Conservation (phyloP, 371 early-diverging fungal genomes). For the Mucor lusitanicus region DNA sequence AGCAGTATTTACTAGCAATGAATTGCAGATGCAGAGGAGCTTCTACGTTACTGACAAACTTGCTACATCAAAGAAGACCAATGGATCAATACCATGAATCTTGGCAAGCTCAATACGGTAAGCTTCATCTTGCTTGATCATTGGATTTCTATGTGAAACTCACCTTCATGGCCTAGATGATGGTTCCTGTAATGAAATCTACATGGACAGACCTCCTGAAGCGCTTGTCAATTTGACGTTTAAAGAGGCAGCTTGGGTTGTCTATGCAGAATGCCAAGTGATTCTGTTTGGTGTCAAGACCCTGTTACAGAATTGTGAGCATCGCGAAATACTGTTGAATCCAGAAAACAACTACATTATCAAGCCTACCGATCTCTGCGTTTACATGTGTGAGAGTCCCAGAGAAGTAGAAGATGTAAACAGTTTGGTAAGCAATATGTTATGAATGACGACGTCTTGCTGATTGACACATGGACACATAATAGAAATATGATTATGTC, state of each 20-base stretch:
- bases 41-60: conserved; percentile 68
- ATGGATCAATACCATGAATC: conserved; percentile 62
- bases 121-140: not conserved
- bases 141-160: not conserved
- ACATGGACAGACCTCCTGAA: conserved; percentile 51
- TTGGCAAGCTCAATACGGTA: conserved; percentile 80
- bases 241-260: conserved; percentile 59
- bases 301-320: conserved; percentile 16
- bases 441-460: too few relatives aligned
- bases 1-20: conserved; percentile 71
- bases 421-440: conserved; percentile 28
- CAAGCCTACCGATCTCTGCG: conserved; percentile 52
- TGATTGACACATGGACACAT: not conserved
- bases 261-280: conserved; percentile 73
- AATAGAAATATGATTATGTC: conserved; percentile 8
- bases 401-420: conserved; percentile 54
- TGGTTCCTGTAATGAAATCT: conserved; percentile 73
- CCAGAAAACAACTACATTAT: conserved; percentile 66
- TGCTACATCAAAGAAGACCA: conserved; percentile 66
- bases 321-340: conserved; percentile 59
- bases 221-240: conserved; percentile 64
- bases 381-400: conserved; percentile 68
- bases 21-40: conserved; percentile 70
- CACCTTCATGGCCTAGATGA: conserved; percentile 52
- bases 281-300: conserved; percentile 67